Base-by-base conservation (phyloP, 371 early-diverging fungal genomes). In the Mortierella sp. region DNA sequence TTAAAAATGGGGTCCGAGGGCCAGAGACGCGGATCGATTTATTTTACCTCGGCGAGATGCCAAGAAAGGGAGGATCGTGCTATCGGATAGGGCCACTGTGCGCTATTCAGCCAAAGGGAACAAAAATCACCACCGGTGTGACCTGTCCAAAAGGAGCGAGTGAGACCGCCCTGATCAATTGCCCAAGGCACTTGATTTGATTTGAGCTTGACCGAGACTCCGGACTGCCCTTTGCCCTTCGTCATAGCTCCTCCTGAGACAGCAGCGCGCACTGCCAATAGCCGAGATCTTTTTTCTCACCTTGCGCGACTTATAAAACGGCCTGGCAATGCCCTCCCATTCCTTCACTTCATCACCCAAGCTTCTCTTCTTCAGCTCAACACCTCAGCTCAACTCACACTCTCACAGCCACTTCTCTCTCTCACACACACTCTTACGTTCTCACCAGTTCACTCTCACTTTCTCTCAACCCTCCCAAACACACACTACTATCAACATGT, bases 401-500 rank as follows among this genome's bases (percentile, higher is more conserved):
- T 5, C 46, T 72, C 43, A 16, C 9, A 76, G 14, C 67, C 34
- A 40, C 11, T 50, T 51, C 57, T 51, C 61, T 26, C 53, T 51
- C 11, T 64, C 34, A n/a, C n/a, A n/a, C 2, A 40, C 43, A 4
- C 6, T 48, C 53, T 50, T 5, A 75, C 77, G 34, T 44, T 51
- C 8, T 72, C 72, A 67, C 57, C 31, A 24, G 40, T 55, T 57
- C 76, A 67, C 46, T 6, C 55, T 28, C 43, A 67, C 43, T 46
- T n/a, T 26, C 26, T 31, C 73, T 28, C 61, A 54, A 21, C 54
- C 71, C 48, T 26, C 4, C n/a, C 54, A 54, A 54, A 24, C 21
- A 67, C 67, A 64, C 55, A 61, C 48, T 24, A 46, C 61, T 34
- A 71, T 51, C 71, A 83, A 24, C 57, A 85, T 85, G 86, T 69